Percentiles rank a stretch among this genome's conserved stretches.
These are phyloP conservation scores for Cyclotella choctawhatcheeana DNA, from an alignment of 108 stramenopile genomes.

Conservation along the genomic window DNA sequence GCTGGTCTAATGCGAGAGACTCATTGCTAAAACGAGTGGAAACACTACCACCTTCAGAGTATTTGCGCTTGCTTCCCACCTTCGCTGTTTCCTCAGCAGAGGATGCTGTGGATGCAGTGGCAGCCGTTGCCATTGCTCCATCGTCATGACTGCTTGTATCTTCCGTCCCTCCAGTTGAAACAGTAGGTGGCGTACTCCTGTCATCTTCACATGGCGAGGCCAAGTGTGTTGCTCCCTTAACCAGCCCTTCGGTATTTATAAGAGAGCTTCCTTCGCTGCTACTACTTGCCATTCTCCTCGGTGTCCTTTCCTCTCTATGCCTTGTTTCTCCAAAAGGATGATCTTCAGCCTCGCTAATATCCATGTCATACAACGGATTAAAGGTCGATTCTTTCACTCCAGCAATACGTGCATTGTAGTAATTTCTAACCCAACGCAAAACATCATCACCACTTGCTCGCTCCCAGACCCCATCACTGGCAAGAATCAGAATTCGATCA, in stretches of 20 bases:
- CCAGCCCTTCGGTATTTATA: slow-evolving; percentile 5
- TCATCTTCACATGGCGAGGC: slow-evolving; percentile 1
- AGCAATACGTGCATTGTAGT: slow-evolving; percentile 71
- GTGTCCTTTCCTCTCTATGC: slow-evolving; percentile 19
- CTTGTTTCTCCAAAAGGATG: slow-evolving; percentile 31
- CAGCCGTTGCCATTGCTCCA: slow-evolving; percentile 33
- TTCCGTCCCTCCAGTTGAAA: slow-evolving; percentile 10
- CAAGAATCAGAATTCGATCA: slow-evolving; percentile 81
- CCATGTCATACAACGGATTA: slow-evolving; percentile 20
- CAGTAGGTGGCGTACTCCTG: slow-evolving; percentile 8
- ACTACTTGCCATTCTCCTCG: slow-evolving; percentile 23
- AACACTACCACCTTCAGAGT: slow-evolving; percentile 26
- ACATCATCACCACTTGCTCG: slow-evolving; percentile 76
- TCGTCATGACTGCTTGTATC: slow-evolving; percentile 3
- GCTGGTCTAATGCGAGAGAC: slow-evolving; percentile 48
- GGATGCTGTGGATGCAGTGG: slow-evolving; percentile 22
- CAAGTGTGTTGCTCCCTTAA: not conserved
- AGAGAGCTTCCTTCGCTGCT: slow-evolving; percentile 5
- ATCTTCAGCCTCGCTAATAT: slow-evolving; percentile 11
- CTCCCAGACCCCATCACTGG: slow-evolving; percentile 91
- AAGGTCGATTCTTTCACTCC: slow-evolving; percentile 49
- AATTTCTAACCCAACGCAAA: slow-evolving; percentile 74
- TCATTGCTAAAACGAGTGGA: slow-evolving; percentile 48
- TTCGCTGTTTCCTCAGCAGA: slow-evolving; percentile 31
- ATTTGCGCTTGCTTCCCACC: slow-evolving; percentile 48